A percentile compares a stretch with the other conserved stretches of the same genome.
Conservation (phyloP, 768 basidiomycete genomes). For the Leccinum olivaceopallidum region DNA sequence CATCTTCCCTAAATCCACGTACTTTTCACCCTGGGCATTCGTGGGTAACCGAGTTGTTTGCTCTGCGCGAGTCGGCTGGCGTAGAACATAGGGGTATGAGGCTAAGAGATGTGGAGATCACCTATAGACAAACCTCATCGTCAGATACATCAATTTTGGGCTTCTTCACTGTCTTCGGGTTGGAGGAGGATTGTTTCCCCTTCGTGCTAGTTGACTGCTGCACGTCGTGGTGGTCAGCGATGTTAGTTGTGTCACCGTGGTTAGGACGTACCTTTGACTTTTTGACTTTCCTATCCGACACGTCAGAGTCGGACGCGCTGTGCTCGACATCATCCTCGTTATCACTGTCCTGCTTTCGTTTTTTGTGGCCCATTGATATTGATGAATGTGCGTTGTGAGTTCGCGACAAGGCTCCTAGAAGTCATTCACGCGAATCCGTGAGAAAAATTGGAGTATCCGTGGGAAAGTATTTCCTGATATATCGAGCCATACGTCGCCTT, state of each 20-base stretch:
- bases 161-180: slow-evolving; percentile 37
- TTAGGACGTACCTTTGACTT: slow-evolving; percentile 17
- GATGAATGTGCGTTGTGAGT: background rate
- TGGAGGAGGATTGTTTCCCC: slow-evolving; percentile 15
- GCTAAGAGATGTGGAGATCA: background rate
- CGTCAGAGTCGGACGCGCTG: slow-evolving; percentile 20
- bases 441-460: slow-evolving; percentile 5
- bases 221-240: background rate
- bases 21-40: slow-evolving; percentile 40
- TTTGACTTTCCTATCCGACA: slow-evolving; percentile 1
- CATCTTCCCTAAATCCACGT: slow-evolving; percentile 70
- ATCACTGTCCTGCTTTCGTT: slow-evolving; percentile 21
- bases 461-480: slow-evolving; percentile 36
- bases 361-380: slow-evolving; percentile 21
- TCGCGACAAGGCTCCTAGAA: background rate
- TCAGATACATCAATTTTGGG: slow-evolving; percentile 25
- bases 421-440: background rate
- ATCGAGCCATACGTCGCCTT: slow-evolving; percentile 27
- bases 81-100: slow-evolving; percentile 18
- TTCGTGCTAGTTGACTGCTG: slow-evolving; percentile 3
- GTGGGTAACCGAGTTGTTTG: slow-evolving; percentile 12
- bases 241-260: background rate
- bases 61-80: slow-evolving; percentile 16
- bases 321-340: slow-evolving; percentile 13
- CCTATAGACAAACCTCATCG: slow-evolving; percentile 11